Evolutionary conservation across 1,284 basidiomycete species (phyloP).

Genomic region (Rhodotorula sp.): DNA sequence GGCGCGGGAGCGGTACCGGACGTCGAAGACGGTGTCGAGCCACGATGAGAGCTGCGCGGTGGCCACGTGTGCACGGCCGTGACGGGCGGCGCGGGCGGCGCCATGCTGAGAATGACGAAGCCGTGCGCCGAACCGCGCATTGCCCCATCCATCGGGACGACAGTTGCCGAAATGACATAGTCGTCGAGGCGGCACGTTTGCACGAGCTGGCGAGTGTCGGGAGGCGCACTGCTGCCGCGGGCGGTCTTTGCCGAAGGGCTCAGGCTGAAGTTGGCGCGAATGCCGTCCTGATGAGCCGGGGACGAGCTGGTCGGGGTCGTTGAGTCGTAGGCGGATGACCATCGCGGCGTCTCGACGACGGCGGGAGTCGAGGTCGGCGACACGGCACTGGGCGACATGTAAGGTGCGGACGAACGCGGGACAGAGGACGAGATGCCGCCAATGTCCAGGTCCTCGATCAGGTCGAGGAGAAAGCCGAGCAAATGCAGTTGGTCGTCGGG

Average conservation of each 20-base stretch:
- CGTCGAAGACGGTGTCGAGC: neutral
- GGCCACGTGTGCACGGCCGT: neutral
- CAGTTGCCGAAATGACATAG: neutral
- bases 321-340: neutral
- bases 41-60: neutral
- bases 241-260: neutral
- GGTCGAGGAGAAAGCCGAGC: constrained; percentile 24
- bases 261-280: neutral
- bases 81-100: neutral
- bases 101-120: constrained; percentile 12
- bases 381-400: neutral
- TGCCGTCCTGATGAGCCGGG: no score
- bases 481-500: constrained; percentile 10
- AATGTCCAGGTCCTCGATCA: constrained; percentile 18
- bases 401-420: neutral
- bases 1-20: neutral
- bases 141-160: neutral
- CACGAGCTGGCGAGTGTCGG: neutral
- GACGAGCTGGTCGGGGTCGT: neutral
- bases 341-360: neutral
- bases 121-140: neutral
- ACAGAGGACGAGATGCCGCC: neutral
- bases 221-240: neutral
- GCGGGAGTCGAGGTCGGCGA: constrained; percentile 2
- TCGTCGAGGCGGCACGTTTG: constrained; percentile 3